These are phyloP conservation scores for Herpomyces periplanetae DNA, from an alignment of 2,329 filamentous ascomycete genomes.

Conservation along the genomic window DNA sequence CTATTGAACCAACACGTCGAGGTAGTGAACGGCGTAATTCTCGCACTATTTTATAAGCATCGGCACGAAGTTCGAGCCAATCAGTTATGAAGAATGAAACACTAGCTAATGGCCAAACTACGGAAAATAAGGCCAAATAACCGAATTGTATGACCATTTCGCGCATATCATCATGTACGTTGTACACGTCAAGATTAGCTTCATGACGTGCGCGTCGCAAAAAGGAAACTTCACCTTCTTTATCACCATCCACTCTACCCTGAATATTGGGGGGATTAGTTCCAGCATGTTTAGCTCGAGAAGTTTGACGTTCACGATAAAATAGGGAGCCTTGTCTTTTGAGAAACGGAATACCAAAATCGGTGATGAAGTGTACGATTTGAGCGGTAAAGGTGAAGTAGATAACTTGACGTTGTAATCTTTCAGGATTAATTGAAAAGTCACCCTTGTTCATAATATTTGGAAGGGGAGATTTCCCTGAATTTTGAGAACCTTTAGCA, in stretches of 20 bases:
- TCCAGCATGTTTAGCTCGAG: constrained; percentile 16
- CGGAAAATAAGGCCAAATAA: constrained; percentile 61
- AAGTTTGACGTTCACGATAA: constrained; percentile 29
- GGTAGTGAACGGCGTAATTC: constrained; percentile 64
- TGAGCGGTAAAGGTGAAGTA: constrained; percentile 87
- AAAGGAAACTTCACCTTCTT: constrained; percentile 38
- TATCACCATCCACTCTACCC: constrained; percentile 16
- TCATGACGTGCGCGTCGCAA: constrained; percentile 43
- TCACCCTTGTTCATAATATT: constrained; percentile 14
- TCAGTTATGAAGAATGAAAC: constrained; percentile 73
- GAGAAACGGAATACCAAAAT: constrained; percentile 44
- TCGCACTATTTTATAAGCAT: constrained; percentile 70
- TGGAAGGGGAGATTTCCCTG: too few species aligned
- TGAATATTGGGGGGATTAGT: constrained; percentile 9
- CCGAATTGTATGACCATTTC: constrained; percentile 70
- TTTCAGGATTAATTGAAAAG: constrained; percentile 45
- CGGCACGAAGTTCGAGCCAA: constrained; percentile 71
- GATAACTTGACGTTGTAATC: constrained; percentile 63
- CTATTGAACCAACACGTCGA: constrained; percentile 65
- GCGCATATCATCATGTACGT: constrained; percentile 57
- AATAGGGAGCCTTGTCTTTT: constrained; percentile 42
- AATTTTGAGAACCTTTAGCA: constrained; percentile 29
- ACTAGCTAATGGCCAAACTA: constrained; percentile 72
- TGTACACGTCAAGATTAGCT: constrained; percentile 41
- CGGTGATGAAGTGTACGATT: constrained; percentile 46